phyloP scores from a whole-genome alignment of 2,329 filamentous ascomycete genomes.

The Exophiala dermatitidis region DNA sequence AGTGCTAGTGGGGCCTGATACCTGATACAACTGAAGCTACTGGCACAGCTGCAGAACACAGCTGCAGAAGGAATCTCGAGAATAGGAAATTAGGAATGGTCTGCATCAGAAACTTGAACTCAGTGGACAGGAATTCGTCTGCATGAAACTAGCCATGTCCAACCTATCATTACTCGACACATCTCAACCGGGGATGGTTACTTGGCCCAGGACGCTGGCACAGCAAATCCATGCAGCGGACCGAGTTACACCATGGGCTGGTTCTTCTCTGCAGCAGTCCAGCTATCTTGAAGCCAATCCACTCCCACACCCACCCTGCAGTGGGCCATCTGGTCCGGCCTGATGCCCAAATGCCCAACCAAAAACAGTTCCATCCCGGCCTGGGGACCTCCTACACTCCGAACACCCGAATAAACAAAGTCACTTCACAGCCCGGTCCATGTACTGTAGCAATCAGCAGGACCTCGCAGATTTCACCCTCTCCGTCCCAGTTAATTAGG shows the following conservation, averaged over 20 bases:
- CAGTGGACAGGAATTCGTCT: background rate
- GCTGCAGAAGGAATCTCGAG: background rate
- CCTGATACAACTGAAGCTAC: too few relatives aligned
- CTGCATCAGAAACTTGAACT: too few relatives aligned
- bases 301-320: background rate
- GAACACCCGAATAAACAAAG: too few relatives aligned
- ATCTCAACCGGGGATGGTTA: background rate
- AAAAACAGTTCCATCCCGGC: too few relatives aligned
- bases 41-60: background rate
- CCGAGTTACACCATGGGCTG: background rate
- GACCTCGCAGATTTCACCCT: background rate
- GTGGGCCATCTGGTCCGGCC: too few relatives aligned
- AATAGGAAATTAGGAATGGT: background rate
- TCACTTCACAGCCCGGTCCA: too few relatives aligned
- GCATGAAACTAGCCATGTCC: background rate
- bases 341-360: too few relatives aligned
- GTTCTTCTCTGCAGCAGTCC: background rate
- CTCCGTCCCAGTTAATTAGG: background rate
- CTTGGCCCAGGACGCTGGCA: background rate
- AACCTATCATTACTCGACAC: constrained; percentile 11
- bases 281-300: background rate
- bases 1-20: too few relatives aligned
- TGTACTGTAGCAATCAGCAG: background rate
- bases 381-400: too few relatives aligned
- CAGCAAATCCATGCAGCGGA: background rate